These are phyloP conservation scores for Sporisorium exsertum DNA, from an alignment of 1,284 basidiomycete species.

Conservation along the genomic window DNA sequence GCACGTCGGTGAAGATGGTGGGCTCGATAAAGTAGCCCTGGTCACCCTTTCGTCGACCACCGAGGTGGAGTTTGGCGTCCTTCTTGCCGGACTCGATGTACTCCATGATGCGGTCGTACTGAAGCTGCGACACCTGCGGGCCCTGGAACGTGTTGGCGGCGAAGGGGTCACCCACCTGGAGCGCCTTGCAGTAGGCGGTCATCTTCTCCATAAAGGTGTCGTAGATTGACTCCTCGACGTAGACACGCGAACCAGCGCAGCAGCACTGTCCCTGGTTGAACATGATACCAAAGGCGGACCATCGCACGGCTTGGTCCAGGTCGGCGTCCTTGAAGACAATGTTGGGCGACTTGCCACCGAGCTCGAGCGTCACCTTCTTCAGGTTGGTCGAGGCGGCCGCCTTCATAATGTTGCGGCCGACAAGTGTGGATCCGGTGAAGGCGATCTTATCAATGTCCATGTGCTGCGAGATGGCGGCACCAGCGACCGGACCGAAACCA, in stretches of 20 bases:
- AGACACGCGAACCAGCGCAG: slow-evolving; percentile 79
- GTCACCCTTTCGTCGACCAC: slow-evolving; percentile 77
- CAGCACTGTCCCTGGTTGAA: slow-evolving; percentile 76
- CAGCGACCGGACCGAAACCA: slow-evolving; percentile 84
- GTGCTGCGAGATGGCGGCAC: slow-evolving; percentile 76
- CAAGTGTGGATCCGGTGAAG: slow-evolving; percentile 75
- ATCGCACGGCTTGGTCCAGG: slow-evolving; percentile 70
- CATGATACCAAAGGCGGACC: slow-evolving; percentile 83
- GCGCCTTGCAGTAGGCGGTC: slow-evolving; percentile 73
- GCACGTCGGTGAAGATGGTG: slow-evolving; percentile 76
- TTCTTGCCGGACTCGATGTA: slow-evolving; percentile 88
- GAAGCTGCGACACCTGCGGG: slow-evolving; percentile 82
- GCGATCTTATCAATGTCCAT: slow-evolving; percentile 77
- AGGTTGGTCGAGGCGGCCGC: slow-evolving; percentile 85
- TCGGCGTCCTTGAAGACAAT: slow-evolving; percentile 78
- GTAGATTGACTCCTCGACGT: slow-evolving; percentile 77
- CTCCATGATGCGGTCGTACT: slow-evolving; percentile 89
- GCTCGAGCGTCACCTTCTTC: slow-evolving; percentile 84
- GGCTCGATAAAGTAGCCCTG: slow-evolving; percentile 74
- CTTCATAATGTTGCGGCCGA: slow-evolving; percentile 81
- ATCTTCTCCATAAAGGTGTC: slow-evolving; percentile 77
- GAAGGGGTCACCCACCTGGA: slow-evolving; percentile 85
- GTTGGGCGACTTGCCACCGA: slow-evolving; percentile 87
- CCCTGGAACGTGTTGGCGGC: slow-evolving; percentile 79
- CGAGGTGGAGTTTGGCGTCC: slow-evolving; percentile 79